Conservation (phyloP, 169 alveolate genomes). For the Plasmodium berghei region DNA sequence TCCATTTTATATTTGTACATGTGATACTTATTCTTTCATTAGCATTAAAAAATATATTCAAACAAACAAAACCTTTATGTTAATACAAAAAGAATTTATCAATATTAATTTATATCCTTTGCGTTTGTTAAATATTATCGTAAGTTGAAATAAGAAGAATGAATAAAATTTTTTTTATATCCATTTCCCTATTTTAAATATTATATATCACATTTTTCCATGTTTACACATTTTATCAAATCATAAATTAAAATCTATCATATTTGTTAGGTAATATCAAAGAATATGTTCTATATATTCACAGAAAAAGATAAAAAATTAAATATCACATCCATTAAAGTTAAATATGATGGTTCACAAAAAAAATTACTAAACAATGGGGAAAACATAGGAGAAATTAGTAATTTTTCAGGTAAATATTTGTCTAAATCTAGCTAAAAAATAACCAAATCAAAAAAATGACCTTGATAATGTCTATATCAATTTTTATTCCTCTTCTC, state of each 20-base stretch:
- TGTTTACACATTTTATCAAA: neutral
- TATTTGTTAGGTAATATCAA: slow-evolving; percentile 36
- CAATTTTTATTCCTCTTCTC: neutral
- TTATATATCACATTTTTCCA: neutral
- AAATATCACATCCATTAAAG: slow-evolving; percentile 52
- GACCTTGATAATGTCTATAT: neutral
- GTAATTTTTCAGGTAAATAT: slow-evolving; percentile 26
- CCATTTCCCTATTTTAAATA: neutral
- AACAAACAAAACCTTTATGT: slow-evolving; percentile 3
- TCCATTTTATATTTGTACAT: slow-evolving; percentile 43
- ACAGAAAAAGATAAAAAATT: slow-evolving; percentile 26
- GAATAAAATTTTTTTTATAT: neutral
- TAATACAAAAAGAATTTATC: slow-evolving; percentile 12
- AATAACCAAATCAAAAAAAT: neutral
- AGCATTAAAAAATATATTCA: slow-evolving; percentile 38
- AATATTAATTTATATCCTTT: slow-evolving; percentile 37
- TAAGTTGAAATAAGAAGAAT: neutral
- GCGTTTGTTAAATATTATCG: slow-evolving; percentile 24
- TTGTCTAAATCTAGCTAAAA: neutral
- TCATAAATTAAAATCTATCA: too few relatives aligned
- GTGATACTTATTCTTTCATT: slow-evolving; percentile 30
- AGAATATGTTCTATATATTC: slow-evolving; percentile 48
- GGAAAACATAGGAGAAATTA: neutral
- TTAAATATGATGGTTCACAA: slow-evolving; percentile 23
- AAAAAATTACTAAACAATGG: slow-evolving; percentile 10